Evolutionary conservation across 169 alveolate species (phyloP).

Genomic region (Cryptosporidium ryanae): DNA sequence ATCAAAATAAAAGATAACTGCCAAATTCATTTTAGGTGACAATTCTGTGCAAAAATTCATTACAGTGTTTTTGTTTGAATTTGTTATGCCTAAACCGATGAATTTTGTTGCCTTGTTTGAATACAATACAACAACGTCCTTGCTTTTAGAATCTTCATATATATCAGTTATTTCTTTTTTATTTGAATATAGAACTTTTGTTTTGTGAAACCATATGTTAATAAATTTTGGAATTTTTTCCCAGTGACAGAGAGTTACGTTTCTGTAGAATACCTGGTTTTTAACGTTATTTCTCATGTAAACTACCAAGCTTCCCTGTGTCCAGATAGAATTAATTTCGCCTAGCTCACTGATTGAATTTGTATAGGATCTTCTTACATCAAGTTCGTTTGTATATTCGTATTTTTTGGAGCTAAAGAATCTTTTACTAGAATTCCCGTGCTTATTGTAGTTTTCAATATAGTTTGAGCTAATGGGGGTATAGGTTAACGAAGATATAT

Average conservation of each 20-base stretch:
- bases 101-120: slow-evolving; percentile 12
- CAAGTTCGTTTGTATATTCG: neutral
- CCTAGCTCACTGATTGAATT: neutral
- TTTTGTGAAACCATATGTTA: slow-evolving; percentile 43
- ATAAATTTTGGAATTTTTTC: slow-evolving; percentile 54
- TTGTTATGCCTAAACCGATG: neutral
- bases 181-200: slow-evolving; percentile 1
- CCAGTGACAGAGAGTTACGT: slow-evolving; percentile 46
- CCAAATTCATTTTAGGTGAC: slow-evolving; percentile 23
- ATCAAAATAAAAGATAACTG: slow-evolving; percentile 14
- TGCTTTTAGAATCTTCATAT: neutral
- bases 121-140: neutral
- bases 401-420: too few relatives aligned
- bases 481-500: too few relatives aligned
- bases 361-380: slow-evolving; percentile 27
- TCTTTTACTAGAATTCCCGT: too few relatives aligned
- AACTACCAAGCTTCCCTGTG: slow-evolving; percentile 23
- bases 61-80: neutral
- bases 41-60: slow-evolving; percentile 21
- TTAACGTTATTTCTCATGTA: slow-evolving; percentile 11
- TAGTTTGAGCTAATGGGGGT: neutral
- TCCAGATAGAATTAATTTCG: slow-evolving; percentile 13
- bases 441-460: too few relatives aligned
- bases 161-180: neutral
- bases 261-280: neutral